These are phyloP conservation scores for Annulohypoxylon truncatum DNA, from an alignment of 2,329 filamentous ascomycete species.

Conservation along the genomic window DNA sequence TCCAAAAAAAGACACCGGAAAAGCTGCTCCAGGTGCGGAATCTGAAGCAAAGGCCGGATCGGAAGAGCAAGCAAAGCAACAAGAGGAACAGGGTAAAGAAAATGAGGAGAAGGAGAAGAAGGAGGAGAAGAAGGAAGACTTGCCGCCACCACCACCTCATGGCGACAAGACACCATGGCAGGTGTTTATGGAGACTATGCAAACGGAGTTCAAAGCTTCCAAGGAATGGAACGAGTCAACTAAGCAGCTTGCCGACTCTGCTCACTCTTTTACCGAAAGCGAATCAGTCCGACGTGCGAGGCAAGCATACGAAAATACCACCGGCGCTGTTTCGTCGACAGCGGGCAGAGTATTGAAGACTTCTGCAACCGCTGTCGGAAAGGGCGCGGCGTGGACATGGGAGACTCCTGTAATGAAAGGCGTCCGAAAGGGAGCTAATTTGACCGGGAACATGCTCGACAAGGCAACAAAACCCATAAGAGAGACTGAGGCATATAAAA, in stretches of 20 bases:
- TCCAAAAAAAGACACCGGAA: constrained; percentile 53
- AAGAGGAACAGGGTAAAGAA: constrained; percentile 62
- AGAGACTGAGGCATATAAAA: constrained; percentile 94
- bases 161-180: constrained; percentile 99
- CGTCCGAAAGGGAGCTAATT: constrained; percentile 84
- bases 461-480: constrained; percentile 95
- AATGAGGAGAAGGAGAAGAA: constrained; percentile 72
- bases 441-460: constrained; percentile 87
- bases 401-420: constrained; percentile 94
- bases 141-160: constrained; percentile 91
- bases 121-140: constrained; percentile 72
- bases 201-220: constrained; percentile 92
- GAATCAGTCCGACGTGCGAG: constrained; percentile 88
- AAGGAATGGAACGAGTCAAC: constrained; percentile 99
- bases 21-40: constrained; percentile 50
- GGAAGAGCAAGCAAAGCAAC: constrained; percentile 59
- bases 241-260: constrained; percentile 89
- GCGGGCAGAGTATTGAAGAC: constrained; percentile 84
- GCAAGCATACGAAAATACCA: constrained; percentile 87
- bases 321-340: constrained; percentile 82
- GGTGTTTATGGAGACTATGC: constrained; percentile 97
- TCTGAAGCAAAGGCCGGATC: constrained; percentile 56
- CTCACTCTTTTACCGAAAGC: constrained; percentile 92
- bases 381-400: constrained; percentile 96
- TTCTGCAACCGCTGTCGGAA: constrained; percentile 87